Evolutionary conservation across 2,329 filamentous ascomycete genomes (phyloP), one percentile per base, ranked within the genome.

Genomic region (Chaetomium globosum): DNA sequence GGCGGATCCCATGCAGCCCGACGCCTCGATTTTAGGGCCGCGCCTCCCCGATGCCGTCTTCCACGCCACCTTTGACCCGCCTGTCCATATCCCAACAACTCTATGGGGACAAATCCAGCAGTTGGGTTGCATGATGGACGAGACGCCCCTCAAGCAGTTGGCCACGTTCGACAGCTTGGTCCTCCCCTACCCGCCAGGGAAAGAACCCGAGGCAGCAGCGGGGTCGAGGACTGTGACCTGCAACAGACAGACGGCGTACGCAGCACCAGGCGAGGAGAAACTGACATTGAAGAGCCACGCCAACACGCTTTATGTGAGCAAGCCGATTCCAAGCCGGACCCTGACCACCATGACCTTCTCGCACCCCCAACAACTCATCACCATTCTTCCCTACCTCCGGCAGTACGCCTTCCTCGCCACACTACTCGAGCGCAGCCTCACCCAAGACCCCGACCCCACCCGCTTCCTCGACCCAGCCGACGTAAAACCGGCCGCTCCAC

Each of bases 331-430:
- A 70, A 89, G 88, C 0, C 84, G 88, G 63, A 81, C 82, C 3
- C 75, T 96, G 9, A 84, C 83, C 0, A 86, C 89, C 63, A 80
- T 95, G 36, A 87, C 90, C 0, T 94, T 96, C 73, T 86, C 87
- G 2, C 92, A 96, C 72, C 92, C 92, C 0, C 85, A 87, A 58
- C 91, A 96, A 73, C 79, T 96, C 4, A 79, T 93, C 7, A 83
- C 85, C 61, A 86, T 93, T 73, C 81, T 96, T n/a, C 90, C 91
- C 0, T 80, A 83, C 4, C 79, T 95, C 19, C 83, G 92, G 16
- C 91, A 95, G 74, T 95, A 92, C 73, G 89, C 89, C 0, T 87
- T 90, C 69, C 79, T 92, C 4, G 86, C 86, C 1, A 85, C 81
- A 0, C 76, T 95, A 2, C 80, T 94, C 3, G 79, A 82, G 63